Base-by-base conservation (phyloP, 768 basidiomycete species). In the Kwoniella dejecticola region DNA sequence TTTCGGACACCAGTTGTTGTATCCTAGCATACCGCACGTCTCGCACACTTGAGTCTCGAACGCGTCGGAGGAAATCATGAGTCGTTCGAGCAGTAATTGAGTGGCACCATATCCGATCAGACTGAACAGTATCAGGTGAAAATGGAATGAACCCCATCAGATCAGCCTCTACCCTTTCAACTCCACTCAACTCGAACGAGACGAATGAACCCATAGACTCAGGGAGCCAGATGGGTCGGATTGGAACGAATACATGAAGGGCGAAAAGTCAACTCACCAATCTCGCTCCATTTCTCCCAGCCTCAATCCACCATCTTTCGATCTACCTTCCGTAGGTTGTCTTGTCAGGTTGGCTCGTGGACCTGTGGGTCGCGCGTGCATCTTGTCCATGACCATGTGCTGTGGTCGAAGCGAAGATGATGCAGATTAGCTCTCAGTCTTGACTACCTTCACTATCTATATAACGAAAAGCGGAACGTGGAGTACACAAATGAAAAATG, bases 341-440 rank as follows among this genome's bases (percentile, higher is more conserved):
- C 96, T 87, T 1, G 96, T 99, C 53, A 99, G 81, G 21, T 92
- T 94, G 10, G 96, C 96, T 76, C 93, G 89, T 46, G 96, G 96
- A 15, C 96, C 95, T 73, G 91, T 88, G 52, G 96, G 93, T 60
- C 96, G 88, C 67, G 96, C 96, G 71, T 99, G 96, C 96, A 99
- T 99, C 83, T 99, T 99, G 83, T 99, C 96, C 88, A 97, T 89
- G 52, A 98, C 95, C 95, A 98, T 98, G 81, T 95, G 94, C 82
- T 94, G n/a, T n/a, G n/a, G n/a, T n/a, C n/a, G n/a, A n/a, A n/a
- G n/a, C n/a, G n/a, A n/a, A n/a, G n/a, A n/a, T n/a, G n/a, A n/a
- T n/a, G n/a, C n/a, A n/a, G n/a, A n/a, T n/a, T n/a, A n/a, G n/a
- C n/a, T n/a, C n/a, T n/a, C n/a, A n/a, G n/a, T n/a, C n/a, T n/a